Percentiles rank a stretch among this genome's conserved stretches.
These are phyloP conservation scores for Bipolaris cookei DNA, from an alignment of 2,329 filamentous ascomycete species.

Conservation along the genomic window DNA sequence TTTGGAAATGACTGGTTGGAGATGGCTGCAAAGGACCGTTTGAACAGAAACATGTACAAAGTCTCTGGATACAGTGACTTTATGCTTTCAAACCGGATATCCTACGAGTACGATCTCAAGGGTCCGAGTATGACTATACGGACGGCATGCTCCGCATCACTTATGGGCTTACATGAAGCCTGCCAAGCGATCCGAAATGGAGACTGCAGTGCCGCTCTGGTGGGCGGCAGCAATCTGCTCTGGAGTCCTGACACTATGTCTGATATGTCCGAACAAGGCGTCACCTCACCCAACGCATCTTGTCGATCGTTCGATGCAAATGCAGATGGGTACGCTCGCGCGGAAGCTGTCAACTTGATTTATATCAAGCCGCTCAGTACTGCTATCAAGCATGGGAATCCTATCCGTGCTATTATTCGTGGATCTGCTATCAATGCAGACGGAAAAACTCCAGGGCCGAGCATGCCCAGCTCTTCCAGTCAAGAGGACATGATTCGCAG, in stretches of 20 bases:
- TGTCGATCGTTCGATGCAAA: slow-evolving; percentile 30
- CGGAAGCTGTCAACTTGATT: slow-evolving; percentile 37
- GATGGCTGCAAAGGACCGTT: not conserved
- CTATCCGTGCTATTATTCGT: slow-evolving; percentile 42
- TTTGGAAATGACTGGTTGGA: slow-evolving; percentile 33
- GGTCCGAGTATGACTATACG: slow-evolving; percentile 11
- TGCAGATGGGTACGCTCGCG: slow-evolving; percentile 34
- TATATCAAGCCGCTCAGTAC: slow-evolving; percentile 35
- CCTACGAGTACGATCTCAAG: slow-evolving; percentile 26
- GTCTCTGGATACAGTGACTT: slow-evolving; percentile 22
- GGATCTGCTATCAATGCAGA: slow-evolving; percentile 23
- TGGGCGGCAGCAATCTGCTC: slow-evolving; percentile 26
- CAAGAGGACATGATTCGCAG: not conserved
- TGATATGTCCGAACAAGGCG: slow-evolving; percentile 22
- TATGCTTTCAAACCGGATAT: slow-evolving; percentile 30
- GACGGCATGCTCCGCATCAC: not conserved
- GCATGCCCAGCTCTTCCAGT: not conserved
- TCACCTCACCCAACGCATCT: slow-evolving; percentile 19
- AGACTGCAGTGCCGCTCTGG: slow-evolving; percentile 20
- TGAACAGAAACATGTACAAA: slow-evolving; percentile 8
- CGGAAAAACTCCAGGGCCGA: slow-evolving; percentile 22
- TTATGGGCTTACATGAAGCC: not conserved
- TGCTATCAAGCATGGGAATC: slow-evolving; percentile 21
- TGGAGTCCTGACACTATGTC: slow-evolving; percentile 6
- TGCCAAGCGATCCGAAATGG: slow-evolving; percentile 14